Evolutionary conservation across 75 land plant genomes (phyloP), one percentile per base, ranked within the genome.

Genomic region (Larix kaempferi): DNA sequence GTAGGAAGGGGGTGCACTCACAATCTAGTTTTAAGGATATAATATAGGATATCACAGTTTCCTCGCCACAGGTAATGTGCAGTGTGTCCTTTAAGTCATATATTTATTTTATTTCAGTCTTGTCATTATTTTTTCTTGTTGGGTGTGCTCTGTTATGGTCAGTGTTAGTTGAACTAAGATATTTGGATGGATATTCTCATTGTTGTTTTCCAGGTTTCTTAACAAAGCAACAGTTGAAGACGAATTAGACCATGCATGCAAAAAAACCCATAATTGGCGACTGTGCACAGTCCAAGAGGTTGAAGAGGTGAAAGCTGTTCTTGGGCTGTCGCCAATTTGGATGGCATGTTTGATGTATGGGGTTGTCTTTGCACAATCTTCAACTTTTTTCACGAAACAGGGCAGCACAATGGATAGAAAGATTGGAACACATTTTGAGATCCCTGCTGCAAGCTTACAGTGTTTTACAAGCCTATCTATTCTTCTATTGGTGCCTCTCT

Each of bases 391-490:
- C 84, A 89, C 89, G 2, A 88, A 92, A 44, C 99, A 96, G 80
- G 99, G 95, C 27, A 80, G 80, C 78, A 80, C 91, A 33, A 91
- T 96, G 93, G 74, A 87, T 73, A 80, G 90, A n/a, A 86, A 75
- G 74, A 62, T 96, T 0, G 95, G 92, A 0, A 63, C 60, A 3
- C 25, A 57, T 58, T 92, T 96, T 81, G 58, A 83, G 56, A 86
- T 96, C 82, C 99, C 99, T 35, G 91, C 99, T 5, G 99, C 99
- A 0, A 85, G 90, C 1, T 82, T 96, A 5, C 99, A 92, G 57
- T 80, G 85, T 25, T 84, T 91, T 0, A 89, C 88, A 5, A 88
- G 89, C 3, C 56, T 94, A 16, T 84, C 95, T 1, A 92, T 96
- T 44, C 76, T 94, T 1, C 23, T 82, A 35, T 78, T 94, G n/a